phyloP scores from a whole-genome alignment of 169 alveolate species.

The Eimeria praecox region DNA sequence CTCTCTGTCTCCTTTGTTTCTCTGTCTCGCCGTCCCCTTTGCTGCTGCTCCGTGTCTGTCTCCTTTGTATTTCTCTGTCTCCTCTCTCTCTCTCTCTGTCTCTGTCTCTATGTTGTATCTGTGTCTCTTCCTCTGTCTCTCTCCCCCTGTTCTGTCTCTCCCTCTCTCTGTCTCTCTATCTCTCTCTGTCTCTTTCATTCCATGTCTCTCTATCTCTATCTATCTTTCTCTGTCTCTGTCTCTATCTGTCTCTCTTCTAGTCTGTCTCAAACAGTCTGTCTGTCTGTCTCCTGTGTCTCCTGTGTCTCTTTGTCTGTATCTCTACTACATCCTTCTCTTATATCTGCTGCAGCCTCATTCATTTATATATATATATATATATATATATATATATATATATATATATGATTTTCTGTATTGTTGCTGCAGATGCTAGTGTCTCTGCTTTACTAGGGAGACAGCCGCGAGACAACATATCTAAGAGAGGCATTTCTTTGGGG shows the following conservation, averaged over 20 bases:
- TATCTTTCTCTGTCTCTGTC: background rate
- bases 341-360: too few relatives aligned
- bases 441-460: background rate
- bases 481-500: background rate
- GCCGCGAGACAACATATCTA: background rate
- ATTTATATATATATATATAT: too few relatives aligned
- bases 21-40: background rate
- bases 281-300: background rate
- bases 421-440: constrained; percentile 5
- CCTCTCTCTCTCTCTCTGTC: background rate
- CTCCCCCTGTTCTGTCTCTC: background rate
- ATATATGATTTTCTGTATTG: too few relatives aligned
- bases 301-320: background rate
- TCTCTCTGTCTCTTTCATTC: background rate
- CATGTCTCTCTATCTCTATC: background rate
- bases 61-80: background rate
- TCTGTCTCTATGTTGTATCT: too few relatives aligned
- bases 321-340: background rate
- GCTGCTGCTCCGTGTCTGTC: background rate
- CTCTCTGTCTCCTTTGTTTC: background rate
- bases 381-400: too few relatives aligned
- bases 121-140: too few relatives aligned
- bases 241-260: background rate
- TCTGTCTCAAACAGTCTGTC: too few relatives aligned
- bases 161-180: background rate